Percentiles rank a stretch among this genome's conserved stretches.
These are phyloP conservation scores for Trebouxia gelatinosa DNA, from an alignment of 163 green algal species.

Conservation along the genomic window DNA sequence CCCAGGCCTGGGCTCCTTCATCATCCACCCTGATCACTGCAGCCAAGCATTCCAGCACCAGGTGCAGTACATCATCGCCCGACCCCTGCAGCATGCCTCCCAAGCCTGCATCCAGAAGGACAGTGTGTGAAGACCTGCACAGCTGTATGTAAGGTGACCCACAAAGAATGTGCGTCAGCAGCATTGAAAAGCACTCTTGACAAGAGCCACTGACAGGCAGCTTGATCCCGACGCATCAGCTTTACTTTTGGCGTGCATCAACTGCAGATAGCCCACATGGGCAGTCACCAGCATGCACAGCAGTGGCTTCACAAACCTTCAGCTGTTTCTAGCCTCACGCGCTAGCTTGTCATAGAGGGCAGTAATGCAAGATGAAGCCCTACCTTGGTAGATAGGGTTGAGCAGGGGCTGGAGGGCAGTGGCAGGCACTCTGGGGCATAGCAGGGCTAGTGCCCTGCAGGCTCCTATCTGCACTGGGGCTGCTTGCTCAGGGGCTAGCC, in stretches of 20 bases:
- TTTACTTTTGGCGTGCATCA: no score
- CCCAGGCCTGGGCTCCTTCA: conserved; percentile 29
- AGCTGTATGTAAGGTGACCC: no score
- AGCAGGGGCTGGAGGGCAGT: conserved; percentile 40
- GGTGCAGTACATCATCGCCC: conserved; percentile 69
- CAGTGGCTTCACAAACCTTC: no score
- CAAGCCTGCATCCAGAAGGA: conserved; percentile 35
- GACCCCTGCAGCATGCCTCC: conserved; percentile 44
- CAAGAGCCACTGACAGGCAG: background rate
- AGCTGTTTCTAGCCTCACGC: no score
- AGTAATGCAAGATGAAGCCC: background rate
- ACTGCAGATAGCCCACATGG: no score
- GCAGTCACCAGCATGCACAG: no score
- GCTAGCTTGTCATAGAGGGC: background rate
- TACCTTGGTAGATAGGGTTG: conserved; percentile 39
- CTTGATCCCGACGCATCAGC: no score
- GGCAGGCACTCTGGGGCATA: conserved; percentile 36
- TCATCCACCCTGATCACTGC: conserved; percentile 51
- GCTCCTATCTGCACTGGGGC: conserved; percentile 64
- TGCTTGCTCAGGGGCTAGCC: conserved; percentile 24
- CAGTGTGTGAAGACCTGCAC: background rate
- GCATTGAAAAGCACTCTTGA: no score
- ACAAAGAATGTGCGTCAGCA: no score
- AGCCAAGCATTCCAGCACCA: conserved; percentile 76
- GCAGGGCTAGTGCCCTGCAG: conserved; percentile 56